Evolutionary conservation across 805 yeast genomes (phyloP).

Genomic region (Starmera amethionina): DNA sequence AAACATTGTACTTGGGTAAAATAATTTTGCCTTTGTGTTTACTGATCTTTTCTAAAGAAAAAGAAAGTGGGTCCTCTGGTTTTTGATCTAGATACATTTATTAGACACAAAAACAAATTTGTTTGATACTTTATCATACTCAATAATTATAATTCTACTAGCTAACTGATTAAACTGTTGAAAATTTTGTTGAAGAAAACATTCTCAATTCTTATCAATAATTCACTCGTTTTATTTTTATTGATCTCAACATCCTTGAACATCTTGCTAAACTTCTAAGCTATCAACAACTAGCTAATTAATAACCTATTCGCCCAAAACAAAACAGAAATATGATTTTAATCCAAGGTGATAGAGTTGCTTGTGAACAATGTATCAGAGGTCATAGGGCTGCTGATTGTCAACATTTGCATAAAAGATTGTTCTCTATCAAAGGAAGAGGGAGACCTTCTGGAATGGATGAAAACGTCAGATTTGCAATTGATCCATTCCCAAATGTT

Average conservation of each 20-base stretch:
- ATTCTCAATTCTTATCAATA: no score
- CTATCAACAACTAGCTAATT: background rate
- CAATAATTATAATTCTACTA: no score
- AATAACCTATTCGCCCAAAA: background rate
- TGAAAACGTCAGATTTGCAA: constrained; percentile 9
- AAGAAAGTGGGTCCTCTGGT: no score
- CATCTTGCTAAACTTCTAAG: background rate
- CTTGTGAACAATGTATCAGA: constrained; percentile 80
- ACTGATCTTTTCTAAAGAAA: no score
- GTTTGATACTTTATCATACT: no score
- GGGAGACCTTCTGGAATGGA: constrained; percentile 63
- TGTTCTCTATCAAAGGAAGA: constrained; percentile 80
- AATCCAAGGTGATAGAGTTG: constrained; percentile 70
- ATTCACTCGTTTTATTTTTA: no score
- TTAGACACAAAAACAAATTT: no score
- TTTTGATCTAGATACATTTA: no score
- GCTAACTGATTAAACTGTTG: no score
- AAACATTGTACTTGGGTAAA: no score
- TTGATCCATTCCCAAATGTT: constrained; percentile 5
- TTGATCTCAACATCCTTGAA: background rate
- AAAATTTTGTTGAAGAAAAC: no score
- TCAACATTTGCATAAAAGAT: constrained; percentile 67
- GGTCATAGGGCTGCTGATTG: constrained; percentile 91
- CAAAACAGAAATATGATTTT: constrained; percentile 45
- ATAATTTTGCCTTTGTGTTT: no score